A percentile compares a stretch with the other conserved stretches of the same genome.
Conservation (phyloP, 2,329 filamentous ascomycete species). For the Ophiostoma ips region DNA sequence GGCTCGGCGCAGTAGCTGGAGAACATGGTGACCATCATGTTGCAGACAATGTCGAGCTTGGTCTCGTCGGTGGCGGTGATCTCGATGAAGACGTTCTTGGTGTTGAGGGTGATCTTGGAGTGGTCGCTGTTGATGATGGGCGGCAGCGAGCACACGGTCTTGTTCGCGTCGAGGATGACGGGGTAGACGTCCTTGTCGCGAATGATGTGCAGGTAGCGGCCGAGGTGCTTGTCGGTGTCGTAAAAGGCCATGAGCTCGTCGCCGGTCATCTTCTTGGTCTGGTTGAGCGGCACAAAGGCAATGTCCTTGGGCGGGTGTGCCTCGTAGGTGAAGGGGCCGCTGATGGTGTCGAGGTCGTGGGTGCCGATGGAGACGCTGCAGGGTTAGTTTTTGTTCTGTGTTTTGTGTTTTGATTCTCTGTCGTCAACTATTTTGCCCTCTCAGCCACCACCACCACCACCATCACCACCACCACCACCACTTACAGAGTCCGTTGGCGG, state of each 20-base stretch:
- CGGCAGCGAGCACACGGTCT: conserved; percentile 78
- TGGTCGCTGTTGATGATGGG: conserved; percentile 97
- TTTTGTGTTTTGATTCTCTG: too few species aligned
- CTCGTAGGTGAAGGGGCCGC: conserved; percentile 95
- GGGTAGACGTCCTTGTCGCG: conserved; percentile 88
- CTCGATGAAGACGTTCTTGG: conserved; percentile 91
- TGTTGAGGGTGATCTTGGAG: conserved; percentile 87
- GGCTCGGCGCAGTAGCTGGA: conserved; percentile 75
- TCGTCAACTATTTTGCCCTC: too few species aligned
- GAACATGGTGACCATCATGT: conserved; percentile 97
- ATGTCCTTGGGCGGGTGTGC: conserved; percentile 85
- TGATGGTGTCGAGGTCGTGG: conserved; percentile 83
- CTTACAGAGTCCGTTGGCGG: conserved; percentile 63
- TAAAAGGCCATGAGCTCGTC: conserved; percentile 90
- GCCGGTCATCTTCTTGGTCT: conserved; percentile 74
- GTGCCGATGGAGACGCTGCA: conserved; percentile 80
- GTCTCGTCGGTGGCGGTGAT: conserved; percentile 88
- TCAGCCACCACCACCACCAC: too few species aligned
- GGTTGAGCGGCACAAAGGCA: conserved; percentile 80
- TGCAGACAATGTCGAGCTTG: conserved; percentile 68
- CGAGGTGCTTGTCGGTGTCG: conserved; percentile 84
- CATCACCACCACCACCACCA: too few species aligned
- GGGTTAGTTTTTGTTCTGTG: conserved; percentile 6
- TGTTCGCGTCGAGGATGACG: conserved; percentile 83
- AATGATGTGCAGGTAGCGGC: conserved; percentile 76